A percentile compares a stretch with the other conserved stretches of the same genome.
Conservation (phyloP, 2,329 filamentous ascomycete species). For the Ascochyta clinopodiicola region DNA sequence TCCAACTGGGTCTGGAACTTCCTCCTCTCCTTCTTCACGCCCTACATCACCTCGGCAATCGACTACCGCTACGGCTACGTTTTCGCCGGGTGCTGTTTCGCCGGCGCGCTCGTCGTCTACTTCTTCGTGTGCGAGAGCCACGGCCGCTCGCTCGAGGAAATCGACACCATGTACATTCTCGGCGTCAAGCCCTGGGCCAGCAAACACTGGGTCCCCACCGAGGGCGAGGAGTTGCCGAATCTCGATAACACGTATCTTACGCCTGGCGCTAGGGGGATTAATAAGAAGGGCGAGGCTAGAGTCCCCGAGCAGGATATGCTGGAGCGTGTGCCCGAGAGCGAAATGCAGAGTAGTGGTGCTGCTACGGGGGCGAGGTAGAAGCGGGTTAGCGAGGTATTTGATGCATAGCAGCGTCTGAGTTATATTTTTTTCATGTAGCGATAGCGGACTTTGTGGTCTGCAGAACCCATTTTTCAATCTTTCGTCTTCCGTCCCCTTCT, state of each 20-base stretch:
- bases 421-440: too few relatives aligned
- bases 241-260: conserved; percentile 44
- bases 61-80: conserved; percentile 78
- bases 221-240: conserved; percentile 44
- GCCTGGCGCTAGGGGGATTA: conserved; percentile 43
- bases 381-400: too few relatives aligned
- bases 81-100: conserved; percentile 74
- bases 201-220: conserved; percentile 54
- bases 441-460: too few relatives aligned
- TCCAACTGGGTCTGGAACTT: conserved; percentile 54
- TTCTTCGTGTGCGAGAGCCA: conserved; percentile 80
- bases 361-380: not conserved
- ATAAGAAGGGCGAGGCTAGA: conserved; percentile 43
- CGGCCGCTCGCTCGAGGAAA: conserved; percentile 76
- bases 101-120: conserved; percentile 71
- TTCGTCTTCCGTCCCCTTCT: too few relatives aligned
- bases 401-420: too few relatives aligned
- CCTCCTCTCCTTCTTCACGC: conserved; percentile 72
- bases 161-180: conserved; percentile 75
- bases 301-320: conserved; percentile 31
- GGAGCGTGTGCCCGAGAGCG: conserved; percentile 24
- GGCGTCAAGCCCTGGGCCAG: conserved; percentile 53
- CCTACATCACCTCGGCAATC: conserved; percentile 76
- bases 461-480: too few relatives aligned
- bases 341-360: conserved; percentile 18